Conservation (phyloP, 2,329 filamentous ascomycete species). For the Annulohypoxylon truncatum region DNA sequence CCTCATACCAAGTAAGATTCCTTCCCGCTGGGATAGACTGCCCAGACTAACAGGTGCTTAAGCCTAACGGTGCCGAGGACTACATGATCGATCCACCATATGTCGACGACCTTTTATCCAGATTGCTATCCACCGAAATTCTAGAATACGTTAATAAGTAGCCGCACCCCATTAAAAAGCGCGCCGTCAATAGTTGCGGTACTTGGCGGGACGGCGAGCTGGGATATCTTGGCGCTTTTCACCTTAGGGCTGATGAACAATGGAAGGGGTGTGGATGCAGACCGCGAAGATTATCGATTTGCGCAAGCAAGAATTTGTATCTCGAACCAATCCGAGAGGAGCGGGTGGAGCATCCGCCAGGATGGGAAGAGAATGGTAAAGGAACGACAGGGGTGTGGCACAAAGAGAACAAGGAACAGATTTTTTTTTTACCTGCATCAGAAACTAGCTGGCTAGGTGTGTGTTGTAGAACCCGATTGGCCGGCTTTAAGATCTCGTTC, state of each 20-base stretch:
- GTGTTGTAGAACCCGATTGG: slow-evolving; percentile 38
- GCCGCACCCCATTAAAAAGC: slow-evolving; percentile 23
- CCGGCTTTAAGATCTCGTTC: slow-evolving; percentile 34
- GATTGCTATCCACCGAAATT: slow-evolving; percentile 25
- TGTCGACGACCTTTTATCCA: slow-evolving; percentile 21
- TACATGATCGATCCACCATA: slow-evolving; percentile 6
- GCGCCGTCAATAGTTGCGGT: slow-evolving; percentile 17
- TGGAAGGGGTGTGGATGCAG: slow-evolving; percentile 14
- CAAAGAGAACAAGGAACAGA: slow-evolving; percentile 29
- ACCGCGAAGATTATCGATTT: not conserved
- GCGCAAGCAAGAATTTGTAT: slow-evolving; percentile 1
- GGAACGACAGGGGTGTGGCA: slow-evolving; percentile 30
- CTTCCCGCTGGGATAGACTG: slow-evolving; percentile 20
- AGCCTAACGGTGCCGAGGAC: slow-evolving; percentile 19
- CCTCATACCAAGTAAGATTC: slow-evolving; percentile 18
- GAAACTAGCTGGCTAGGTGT: slow-evolving; percentile 21
- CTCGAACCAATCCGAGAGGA: slow-evolving; percentile 27
- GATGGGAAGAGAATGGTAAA: slow-evolving; percentile 30
- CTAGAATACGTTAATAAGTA: slow-evolving; percentile 26
- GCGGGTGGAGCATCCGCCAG: slow-evolving; percentile 17
- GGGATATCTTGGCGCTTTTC: slow-evolving; percentile 20
- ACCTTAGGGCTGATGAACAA: slow-evolving; percentile 39
- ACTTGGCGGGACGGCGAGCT: slow-evolving; percentile 26
- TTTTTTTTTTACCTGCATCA: slow-evolving; percentile 35
- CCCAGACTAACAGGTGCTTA: slow-evolving; percentile 1